Percentiles rank a stretch among this genome's conserved stretches.
Evolutionary conservation across 164 flowering plant genomes (phyloP).

Genomic region (Nymphaea thermarum): DNA sequence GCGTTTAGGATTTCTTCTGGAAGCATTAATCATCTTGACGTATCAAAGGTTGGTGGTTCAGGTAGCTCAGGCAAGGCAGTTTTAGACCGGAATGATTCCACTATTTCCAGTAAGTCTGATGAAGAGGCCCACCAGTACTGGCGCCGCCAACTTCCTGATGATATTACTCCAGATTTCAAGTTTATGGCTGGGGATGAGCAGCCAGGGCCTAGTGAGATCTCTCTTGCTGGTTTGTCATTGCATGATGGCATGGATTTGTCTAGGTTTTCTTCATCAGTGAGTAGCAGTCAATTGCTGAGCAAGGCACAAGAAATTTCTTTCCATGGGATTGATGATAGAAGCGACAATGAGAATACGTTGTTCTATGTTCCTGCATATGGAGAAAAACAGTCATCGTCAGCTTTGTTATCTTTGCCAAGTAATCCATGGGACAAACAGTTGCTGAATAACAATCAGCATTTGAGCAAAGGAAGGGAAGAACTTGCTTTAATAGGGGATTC

Average conservation of each 20-base stretch:
- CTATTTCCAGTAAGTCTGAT: slow-evolving; percentile 71
- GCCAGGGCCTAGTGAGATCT: slow-evolving; percentile 39
- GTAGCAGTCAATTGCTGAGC: slow-evolving; percentile 25
- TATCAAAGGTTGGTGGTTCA: slow-evolving; percentile 23
- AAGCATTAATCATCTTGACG: slow-evolving; percentile 23
- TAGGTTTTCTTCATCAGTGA: slow-evolving; percentile 23
- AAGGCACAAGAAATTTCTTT: slow-evolving; percentile 30
- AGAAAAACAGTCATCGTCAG: slow-evolving; percentile 29
- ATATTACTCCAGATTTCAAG: slow-evolving; percentile 93
- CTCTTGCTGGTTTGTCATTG: slow-evolving; percentile 53
- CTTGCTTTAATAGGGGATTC: slow-evolving; percentile 29
- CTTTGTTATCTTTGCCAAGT: slow-evolving; percentile 16
- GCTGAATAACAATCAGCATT: slow-evolving; percentile 28
- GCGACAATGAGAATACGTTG: slow-evolving; percentile 39
- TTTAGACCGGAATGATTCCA: slow-evolving; percentile 55
- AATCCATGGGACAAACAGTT: slow-evolving; percentile 66
- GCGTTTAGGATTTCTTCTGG: slow-evolving; percentile 50
- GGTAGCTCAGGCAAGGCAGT: slow-evolving; percentile 51
- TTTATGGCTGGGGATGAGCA: slow-evolving; percentile 54
- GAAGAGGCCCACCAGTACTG: slow-evolving; percentile 87
- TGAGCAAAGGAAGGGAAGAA: slow-evolving; percentile 31
- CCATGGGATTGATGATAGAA: slow-evolving; percentile 20
- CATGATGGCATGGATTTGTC: slow-evolving; percentile 41
- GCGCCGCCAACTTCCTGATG: slow-evolving; percentile 91
- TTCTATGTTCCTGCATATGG: slow-evolving; percentile 33